Evolutionary conservation across 768 basidiomycete genomes (phyloP).

Genomic region (Russula lepida): DNA sequence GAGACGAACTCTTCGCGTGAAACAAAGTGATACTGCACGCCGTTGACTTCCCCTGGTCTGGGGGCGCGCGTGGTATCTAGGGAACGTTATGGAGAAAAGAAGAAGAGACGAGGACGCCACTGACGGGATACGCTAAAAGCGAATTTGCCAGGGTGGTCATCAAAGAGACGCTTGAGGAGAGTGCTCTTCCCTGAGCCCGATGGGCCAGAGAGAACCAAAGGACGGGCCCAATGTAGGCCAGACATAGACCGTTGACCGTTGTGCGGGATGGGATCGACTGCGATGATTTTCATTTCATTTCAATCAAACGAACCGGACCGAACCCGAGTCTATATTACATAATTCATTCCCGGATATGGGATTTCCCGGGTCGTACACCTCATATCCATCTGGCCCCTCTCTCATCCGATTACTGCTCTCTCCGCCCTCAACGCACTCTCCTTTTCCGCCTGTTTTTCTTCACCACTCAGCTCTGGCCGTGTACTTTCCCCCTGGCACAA

Average conservation of each 20-base stretch:
- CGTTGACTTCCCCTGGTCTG: conserved; percentile 72
- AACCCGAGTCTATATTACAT: background rate
- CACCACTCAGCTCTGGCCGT: conserved; percentile 10
- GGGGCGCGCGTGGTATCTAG: conserved; percentile 86
- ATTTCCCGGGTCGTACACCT: background rate
- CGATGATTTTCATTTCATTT: background rate
- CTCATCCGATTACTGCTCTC: background rate
- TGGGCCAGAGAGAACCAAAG: conserved; percentile 84
- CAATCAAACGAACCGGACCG: background rate
- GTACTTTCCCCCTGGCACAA: conserved; percentile 1
- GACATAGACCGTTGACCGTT: no score
- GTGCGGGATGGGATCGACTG: background rate
- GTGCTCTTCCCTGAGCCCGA: conserved; percentile 95
- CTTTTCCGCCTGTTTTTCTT: conserved; percentile 3
- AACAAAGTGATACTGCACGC: conserved; percentile 84
- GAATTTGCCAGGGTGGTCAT: conserved; percentile 74
- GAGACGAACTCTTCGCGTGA: conserved; percentile 58
- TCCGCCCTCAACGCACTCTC: conserved; percentile 5
- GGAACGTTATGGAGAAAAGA: conserved; percentile 3
- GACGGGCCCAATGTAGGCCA: conserved; percentile 45
- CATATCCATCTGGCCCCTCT: background rate
- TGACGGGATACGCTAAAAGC: conserved; percentile 91
- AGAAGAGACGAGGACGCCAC: background rate
- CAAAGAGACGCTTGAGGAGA: conserved; percentile 72
- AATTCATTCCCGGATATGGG: background rate